A percentile compares a stretch with the other conserved stretches of the same genome.
Conservation (phyloP, 75 land plant genomes). For the Pinus taeda region DNA sequence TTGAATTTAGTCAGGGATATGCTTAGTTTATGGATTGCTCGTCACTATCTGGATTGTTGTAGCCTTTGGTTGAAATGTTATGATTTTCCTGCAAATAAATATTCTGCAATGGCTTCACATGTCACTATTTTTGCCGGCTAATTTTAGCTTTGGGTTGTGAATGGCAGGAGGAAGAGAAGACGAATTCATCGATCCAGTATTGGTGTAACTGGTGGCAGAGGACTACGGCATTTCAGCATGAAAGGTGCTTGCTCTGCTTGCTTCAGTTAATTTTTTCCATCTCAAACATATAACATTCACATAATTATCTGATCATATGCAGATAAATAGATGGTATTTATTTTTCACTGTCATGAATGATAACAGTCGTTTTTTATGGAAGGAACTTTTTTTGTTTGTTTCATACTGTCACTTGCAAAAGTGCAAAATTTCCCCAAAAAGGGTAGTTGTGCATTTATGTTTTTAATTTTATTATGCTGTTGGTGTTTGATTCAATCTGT, state of each 20-base stretch:
- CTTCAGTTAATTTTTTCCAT: neutral
- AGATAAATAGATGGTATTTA: too few species aligned
- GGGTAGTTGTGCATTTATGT: neutral
- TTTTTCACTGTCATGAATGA: neutral
- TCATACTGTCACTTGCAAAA: neutral
- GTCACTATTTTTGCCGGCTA: neutral
- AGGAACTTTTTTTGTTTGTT: neutral
- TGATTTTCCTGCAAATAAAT: neutral
- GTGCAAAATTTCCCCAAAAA: neutral
- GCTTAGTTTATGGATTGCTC: neutral
- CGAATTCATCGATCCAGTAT: constrained; percentile 63
- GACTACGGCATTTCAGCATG: constrained; percentile 91
- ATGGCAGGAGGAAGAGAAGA: constrained; percentile 70
- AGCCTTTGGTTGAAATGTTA: neutral
- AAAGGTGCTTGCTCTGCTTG: constrained; percentile 53
- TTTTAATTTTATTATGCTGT: neutral
- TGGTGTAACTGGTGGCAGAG: constrained; percentile 71
- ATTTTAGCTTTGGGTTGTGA: neutral
- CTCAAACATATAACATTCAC: neutral
- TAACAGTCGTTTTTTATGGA: neutral
- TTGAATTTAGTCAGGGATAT: neutral
- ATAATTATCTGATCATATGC: too few species aligned
- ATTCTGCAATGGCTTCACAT: constrained; percentile 21
- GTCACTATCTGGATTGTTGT: neutral
- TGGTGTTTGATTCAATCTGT: neutral